Percentiles rank a stretch among this genome's conserved stretches.
Conservation (phyloP, 345 rosid species). For the Heritiera fomes region DNA sequence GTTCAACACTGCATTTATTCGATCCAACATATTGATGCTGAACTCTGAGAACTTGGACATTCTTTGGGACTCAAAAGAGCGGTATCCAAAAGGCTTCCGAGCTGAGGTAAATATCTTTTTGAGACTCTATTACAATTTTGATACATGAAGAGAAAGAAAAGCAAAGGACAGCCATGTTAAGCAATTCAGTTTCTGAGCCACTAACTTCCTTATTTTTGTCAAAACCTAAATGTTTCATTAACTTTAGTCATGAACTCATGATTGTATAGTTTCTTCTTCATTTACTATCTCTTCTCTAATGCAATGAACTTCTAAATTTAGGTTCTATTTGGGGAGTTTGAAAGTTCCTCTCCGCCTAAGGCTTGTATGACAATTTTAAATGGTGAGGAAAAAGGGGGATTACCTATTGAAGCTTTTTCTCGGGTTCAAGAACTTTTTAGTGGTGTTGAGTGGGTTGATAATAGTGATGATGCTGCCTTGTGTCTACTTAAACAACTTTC, state of each 20-base stretch:
- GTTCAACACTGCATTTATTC: conserved; percentile 97
- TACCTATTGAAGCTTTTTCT: conserved; percentile 98
- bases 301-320: conserved; percentile 33
- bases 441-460: conserved; percentile 85
- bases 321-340: conserved; percentile 96
- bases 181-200: not conserved
- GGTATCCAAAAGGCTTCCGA: conserved; percentile 89
- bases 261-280: conserved; percentile 10
- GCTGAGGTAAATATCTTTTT: conserved; percentile 64
- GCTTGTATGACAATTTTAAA: conserved; percentile 66
- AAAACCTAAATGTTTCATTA: conserved; percentile 7
- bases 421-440: conserved; percentile 95
- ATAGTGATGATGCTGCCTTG: conserved; percentile 83
- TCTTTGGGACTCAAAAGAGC: conserved; percentile 95
- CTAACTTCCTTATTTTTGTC: conserved; percentile 12
- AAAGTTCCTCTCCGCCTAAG: conserved; percentile 61
- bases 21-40: conserved; percentile 95
- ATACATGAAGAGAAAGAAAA: not conserved
- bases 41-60: conserved; percentile 94
- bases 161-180: not conserved
- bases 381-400: conserved; percentile 96
- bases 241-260: conserved; percentile 9
- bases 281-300: conserved; percentile 24
- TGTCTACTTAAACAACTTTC: conserved; percentile 96
- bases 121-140: not conserved